phyloP scores from a whole-genome alignment of 441 rosid genomes.

The Bruguiera hainesii region DNA sequence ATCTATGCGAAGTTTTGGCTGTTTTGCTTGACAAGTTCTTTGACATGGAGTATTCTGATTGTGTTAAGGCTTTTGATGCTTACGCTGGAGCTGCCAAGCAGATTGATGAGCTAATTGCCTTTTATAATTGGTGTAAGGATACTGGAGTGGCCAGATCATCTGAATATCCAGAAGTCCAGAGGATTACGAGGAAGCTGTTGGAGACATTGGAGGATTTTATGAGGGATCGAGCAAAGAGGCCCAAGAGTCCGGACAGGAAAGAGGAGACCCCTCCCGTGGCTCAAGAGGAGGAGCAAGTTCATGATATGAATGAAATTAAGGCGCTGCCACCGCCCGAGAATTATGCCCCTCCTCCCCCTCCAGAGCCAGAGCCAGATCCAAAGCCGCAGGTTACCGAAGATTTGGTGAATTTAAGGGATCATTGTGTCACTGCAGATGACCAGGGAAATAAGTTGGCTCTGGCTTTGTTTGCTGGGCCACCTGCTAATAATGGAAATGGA shows the following conservation, averaged over 20 bases:
- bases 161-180: constrained; percentile 95
- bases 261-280: constrained; percentile 55
- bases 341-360: constrained; percentile 60
- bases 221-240: constrained; percentile 81
- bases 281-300: constrained; percentile 55
- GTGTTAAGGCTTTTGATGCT: constrained; percentile 84
- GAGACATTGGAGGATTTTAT: constrained; percentile 93
- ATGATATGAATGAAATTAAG: constrained; percentile 77
- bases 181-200: constrained; percentile 76
- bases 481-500: constrained; percentile 47
- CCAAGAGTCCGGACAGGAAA: constrained; percentile 77
- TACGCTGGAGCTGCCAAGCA: constrained; percentile 79
- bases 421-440: constrained; percentile 62
- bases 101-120: constrained; percentile 78
- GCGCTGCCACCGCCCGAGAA: constrained; percentile 83
- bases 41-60: constrained; percentile 88
- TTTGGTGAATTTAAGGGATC: constrained; percentile 83
- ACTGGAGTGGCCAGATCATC: constrained; percentile 86
- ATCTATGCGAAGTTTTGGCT: constrained; percentile 85
- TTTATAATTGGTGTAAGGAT: constrained; percentile 91
- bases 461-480: constrained; percentile 76
- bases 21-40: constrained; percentile 86
- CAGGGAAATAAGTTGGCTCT: constrained; percentile 85
- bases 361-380: constrained; percentile 50
- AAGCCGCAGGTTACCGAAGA: constrained; percentile 52